A percentile compares a stretch with the other conserved stretches of the same genome.
Evolutionary conservation across 75 land plant species (phyloP).

Genomic region (Picea glauca): DNA sequence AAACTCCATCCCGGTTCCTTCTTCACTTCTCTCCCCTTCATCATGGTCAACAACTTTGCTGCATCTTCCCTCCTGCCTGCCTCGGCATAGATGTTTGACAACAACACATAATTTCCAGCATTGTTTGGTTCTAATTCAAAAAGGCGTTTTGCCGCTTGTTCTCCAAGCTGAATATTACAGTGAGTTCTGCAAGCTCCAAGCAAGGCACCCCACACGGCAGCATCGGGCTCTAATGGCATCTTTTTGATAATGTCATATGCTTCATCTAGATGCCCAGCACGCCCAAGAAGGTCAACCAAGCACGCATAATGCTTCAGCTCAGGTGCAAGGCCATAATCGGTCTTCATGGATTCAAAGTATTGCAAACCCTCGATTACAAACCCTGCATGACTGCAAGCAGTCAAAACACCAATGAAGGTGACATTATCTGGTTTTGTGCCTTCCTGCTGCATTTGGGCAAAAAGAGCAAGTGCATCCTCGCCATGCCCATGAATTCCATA

Average conservation of each 20-base stretch:
- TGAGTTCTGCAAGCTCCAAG: not conserved
- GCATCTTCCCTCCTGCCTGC: not conserved
- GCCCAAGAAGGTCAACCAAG: not conserved
- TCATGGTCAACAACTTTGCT: constrained; percentile 57
- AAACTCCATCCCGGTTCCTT: constrained; percentile 4
- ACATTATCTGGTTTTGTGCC: constrained; percentile 30
- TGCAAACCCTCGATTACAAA: not conserved
- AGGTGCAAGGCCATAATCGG: not conserved
- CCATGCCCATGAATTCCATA: constrained; percentile 38
- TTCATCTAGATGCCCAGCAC: not conserved
- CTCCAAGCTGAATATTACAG: not conserved
- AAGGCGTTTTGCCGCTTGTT: not conserved
- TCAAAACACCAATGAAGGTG: not conserved
- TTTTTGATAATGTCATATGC: not conserved
- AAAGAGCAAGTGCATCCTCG: constrained; percentile 26
- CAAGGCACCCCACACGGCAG: not conserved
- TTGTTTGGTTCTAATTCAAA: not conserved
- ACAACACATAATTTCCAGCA: not conserved
- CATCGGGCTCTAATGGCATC: not conserved
- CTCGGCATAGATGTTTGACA: not conserved
- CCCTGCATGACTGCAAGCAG: not conserved
- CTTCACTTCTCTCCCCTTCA: constrained; percentile 6
- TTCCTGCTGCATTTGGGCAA: constrained; percentile 28
- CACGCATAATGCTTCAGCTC: not conserved
- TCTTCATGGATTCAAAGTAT: not conserved